Evolutionary conservation across 139 green algal genomes (phyloP), one percentile per base, ranked within the genome.

Genomic region (Tetratostichococcus sp.): DNA sequence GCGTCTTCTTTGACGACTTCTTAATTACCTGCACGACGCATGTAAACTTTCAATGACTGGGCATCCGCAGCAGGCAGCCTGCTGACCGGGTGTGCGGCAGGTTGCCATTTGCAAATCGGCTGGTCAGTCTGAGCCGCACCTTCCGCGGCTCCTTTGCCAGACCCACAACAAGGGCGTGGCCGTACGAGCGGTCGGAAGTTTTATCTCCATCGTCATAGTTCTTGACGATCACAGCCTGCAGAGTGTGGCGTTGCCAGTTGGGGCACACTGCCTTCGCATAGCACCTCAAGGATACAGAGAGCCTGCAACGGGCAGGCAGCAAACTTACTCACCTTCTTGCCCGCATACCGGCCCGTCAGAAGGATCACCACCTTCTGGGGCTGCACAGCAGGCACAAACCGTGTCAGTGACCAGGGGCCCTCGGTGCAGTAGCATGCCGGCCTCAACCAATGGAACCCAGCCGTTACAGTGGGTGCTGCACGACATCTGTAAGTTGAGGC

Each of bases 131-230:
- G n/a, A n/a, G n/a, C n/a, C n/a, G n/a, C n/a, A 98, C 95, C 93
- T 98, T 99, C 30, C 96, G 82, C 34, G 96, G 96, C 85, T 98
- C 95, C 86, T 97, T 98, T 58, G 77, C 69, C 28, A 99, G 88
- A 66, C 96, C 96, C 58, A 87, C 88, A 1, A 99, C 89, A 11
- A 97, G 73, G 8, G 95, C 95, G 79, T 99, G 96, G 69, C 96
- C 96, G 75, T 98, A 99, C 42, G 87, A 82, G 32, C 95, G 82
- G 34, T 81, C 75, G 67, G 85, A 82, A 33, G 85, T 93, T 17
- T 62, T 62, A 17, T 62, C 50, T 58, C 96, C 96, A 67, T 99
- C 95, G 83, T 99, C 96, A 72, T 93, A 92, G 85, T 97, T 97
- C 88, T 97, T 97, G 21, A 99, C 93, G 76, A 99, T 99, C 68